Conservation (phyloP, 2,329 filamentous ascomycete species). For the Berkeleyomyces basicola region DNA sequence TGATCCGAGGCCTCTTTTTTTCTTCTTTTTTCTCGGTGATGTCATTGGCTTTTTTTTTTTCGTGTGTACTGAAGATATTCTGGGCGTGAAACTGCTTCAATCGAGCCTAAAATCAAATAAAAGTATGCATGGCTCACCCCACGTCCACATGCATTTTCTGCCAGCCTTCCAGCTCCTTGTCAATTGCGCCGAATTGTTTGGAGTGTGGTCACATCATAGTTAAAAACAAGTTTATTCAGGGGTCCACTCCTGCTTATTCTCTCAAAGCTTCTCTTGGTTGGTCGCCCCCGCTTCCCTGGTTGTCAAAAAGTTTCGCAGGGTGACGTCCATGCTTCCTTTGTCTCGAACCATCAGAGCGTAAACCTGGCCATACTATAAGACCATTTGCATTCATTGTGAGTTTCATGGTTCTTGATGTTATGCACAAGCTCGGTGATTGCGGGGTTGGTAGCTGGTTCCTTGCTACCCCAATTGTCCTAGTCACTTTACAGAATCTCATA, state of each 20-base stretch:
- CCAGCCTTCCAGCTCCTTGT: not conserved
- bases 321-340: not conserved
- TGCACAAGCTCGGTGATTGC: slow-evolving; percentile 2
- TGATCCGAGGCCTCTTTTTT: not conserved
- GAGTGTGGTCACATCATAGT: not conserved
- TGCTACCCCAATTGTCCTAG: not conserved
- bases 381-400: not conserved
- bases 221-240: no score
- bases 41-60: not conserved
- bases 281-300: not conserved
- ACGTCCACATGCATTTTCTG: not conserved
- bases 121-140: not conserved
- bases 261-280: not conserved
- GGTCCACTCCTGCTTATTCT: not conserved
- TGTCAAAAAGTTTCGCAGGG: not conserved
- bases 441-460: slow-evolving; percentile 1
- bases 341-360: not conserved
- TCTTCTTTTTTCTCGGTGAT: not conserved
- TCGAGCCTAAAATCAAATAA: no score
- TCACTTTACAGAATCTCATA: not conserved
- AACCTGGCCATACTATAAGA: slow-evolving; percentile 7
- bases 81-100: no score
- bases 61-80: not conserved
- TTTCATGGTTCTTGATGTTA: slow-evolving; percentile 1
- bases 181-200: not conserved